Percentiles rank a stretch among this genome's conserved stretches.
Evolutionary conservation across 2,329 filamentous ascomycete species (phyloP).

Genomic region (Fusarium scirpi): DNA sequence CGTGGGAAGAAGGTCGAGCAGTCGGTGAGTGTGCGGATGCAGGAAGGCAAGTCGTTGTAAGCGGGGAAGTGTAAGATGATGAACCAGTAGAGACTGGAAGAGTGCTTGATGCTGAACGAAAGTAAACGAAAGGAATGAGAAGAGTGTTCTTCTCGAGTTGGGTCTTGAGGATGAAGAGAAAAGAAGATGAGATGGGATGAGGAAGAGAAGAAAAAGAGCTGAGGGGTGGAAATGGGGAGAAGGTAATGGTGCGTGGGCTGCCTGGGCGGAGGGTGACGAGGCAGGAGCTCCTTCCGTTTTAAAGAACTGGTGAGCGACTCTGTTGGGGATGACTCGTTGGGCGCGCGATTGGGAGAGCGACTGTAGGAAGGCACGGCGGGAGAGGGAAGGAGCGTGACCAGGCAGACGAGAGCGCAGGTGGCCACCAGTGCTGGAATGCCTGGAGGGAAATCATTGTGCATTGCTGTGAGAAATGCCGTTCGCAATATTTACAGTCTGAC

Average conservation of each 20-base stretch:
- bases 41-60: neutral
- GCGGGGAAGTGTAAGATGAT: constrained; percentile 21
- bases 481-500: neutral
- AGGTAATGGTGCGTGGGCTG: constrained; percentile 15
- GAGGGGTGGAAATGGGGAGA: constrained; percentile 8
- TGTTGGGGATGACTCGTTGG: constrained; percentile 39
- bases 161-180: constrained; percentile 33
- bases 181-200: constrained; percentile 24
- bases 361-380: constrained; percentile 21
- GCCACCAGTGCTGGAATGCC: neutral
- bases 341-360: neutral
- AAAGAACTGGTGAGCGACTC: neutral
- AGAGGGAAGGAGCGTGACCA: constrained; percentile 26
- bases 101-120: constrained; percentile 29
- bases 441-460: neutral
- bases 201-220: constrained; percentile 20
- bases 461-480: neutral
- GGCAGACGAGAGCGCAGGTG: neutral
- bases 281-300: constrained; percentile 40
- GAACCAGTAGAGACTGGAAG: constrained; percentile 13
- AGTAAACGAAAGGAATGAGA: constrained; percentile 34
- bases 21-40: neutral
- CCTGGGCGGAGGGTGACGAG: constrained; percentile 1
- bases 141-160: constrained; percentile 21
- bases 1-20: neutral